Percentiles rank a stretch among this genome's conserved stretches.
Evolutionary conservation across 139 green algal genomes (phyloP).

Genomic region (Pedinophyceae sp.): DNA sequence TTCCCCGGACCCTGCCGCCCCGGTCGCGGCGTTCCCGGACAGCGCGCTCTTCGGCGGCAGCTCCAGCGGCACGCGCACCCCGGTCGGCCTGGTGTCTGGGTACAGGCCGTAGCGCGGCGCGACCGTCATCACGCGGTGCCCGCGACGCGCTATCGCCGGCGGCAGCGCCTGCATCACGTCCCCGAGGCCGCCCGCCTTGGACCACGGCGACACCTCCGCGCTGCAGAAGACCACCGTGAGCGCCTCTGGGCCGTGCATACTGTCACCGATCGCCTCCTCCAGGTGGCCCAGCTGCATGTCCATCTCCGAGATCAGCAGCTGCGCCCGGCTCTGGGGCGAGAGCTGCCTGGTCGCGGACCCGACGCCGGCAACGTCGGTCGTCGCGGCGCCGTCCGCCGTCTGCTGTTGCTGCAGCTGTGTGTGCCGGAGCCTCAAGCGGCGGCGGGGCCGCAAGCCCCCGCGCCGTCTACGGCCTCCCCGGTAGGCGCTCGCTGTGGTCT

Average conservation of each 20-base stretch:
- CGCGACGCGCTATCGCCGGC: slow-evolving; percentile 6
- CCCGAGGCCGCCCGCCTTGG: neutral
- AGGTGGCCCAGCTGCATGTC: no score
- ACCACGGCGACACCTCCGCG: neutral
- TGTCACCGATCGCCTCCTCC: no score
- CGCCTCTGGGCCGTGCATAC: no score
- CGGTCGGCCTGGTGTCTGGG: slow-evolving; percentile 29
- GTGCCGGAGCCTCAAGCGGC: neutral
- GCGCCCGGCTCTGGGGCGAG: no score
- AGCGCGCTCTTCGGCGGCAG: slow-evolving; percentile 9
- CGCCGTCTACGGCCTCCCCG: no score
- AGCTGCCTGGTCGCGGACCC: no score
- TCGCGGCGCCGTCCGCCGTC: no score
- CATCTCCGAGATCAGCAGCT: no score
- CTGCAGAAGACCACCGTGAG: neutral
- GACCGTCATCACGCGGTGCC: slow-evolving; percentile 67
- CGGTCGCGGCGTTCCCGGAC: neutral
- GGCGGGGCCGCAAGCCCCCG: no score
- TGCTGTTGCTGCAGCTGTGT: neutral
- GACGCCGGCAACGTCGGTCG: no score
- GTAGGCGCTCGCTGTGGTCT: no score
- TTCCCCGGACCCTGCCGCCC: neutral
- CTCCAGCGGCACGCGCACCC: slow-evolving; percentile 25
- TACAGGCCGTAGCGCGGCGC: slow-evolving; percentile 48
- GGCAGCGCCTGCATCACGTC: slow-evolving; percentile 1